Base-by-base conservation (phyloP, 2,329 filamentous ascomycete species). In the Ophiostoma angusticollis region DNA sequence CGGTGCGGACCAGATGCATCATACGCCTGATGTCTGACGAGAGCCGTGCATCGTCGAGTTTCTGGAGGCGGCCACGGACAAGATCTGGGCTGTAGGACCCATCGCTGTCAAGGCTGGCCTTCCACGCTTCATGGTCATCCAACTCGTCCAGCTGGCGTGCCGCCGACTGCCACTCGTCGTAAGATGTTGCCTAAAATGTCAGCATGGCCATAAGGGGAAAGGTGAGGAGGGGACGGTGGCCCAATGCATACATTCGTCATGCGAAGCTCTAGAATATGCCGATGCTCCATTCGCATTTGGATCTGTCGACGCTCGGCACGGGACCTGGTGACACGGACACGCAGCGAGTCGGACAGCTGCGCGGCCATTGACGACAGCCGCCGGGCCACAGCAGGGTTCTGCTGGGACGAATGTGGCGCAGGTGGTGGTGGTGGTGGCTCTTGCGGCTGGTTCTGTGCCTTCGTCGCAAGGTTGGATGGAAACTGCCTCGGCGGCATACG, bases 51-150 rank as follows among this genome's bases (percentile, higher is more conserved):
- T 80, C 69, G 48, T 93, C 80, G 43, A 95, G 67, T 47, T 85
- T 75, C 38, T 66, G 62, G 31, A 93, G 62, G n/a, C 83, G 76
- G 23, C 70, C 63, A 46, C 78, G 66, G 30, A 95, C 74, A 8
- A 93, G 63, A 0, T 63, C 62, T 1, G 75, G 70, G 30, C 41
- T 44, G 50, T 89, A 75, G 56, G 87, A 91, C 29, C 39, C 40
- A 49, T 86, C 79, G 33, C 70, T 63, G 36, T 83, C 73, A 23
- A 66, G 57, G 27, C 22, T 30, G 6, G 31, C 23, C 55, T 94
- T 94, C 87, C 87, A 94, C 21, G 65, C 61, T 48, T 89, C 78
- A 52, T 89, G 85, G 32, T 78, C 78, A 55, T 94, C 84, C 12
- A 94, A 63, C 9, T 68, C 57, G 54, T 95, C 87, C 31, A 95